Percentiles rank a stretch among this genome's conserved stretches.
Evolutionary conservation across 2,329 filamentous ascomycete species (phyloP).

Genomic region (Colletotrichum australisinense): DNA sequence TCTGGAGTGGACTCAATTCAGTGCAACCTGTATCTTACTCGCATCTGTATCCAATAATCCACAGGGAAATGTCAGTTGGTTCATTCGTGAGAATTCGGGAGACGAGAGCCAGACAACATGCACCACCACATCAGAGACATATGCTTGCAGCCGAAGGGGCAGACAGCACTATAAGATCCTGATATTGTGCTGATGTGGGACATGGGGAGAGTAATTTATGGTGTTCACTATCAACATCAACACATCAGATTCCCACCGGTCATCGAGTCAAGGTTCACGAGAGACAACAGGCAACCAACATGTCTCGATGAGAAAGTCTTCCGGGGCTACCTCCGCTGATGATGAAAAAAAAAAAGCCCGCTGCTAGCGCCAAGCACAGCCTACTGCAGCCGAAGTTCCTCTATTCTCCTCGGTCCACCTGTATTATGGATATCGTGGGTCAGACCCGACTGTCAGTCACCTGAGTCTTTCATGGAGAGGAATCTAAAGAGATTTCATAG

Average conservation of each 20-base stretch:
- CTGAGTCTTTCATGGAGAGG: neutral
- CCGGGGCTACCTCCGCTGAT: neutral
- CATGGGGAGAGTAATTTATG: neutral
- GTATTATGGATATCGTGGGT: constrained; percentile 3
- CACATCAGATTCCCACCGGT: neutral
- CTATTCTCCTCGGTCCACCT: neutral
- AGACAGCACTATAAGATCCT: neutral
- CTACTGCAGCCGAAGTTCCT: constrained; percentile 1
- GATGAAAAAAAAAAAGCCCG: neutral
- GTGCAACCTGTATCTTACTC: neutral
- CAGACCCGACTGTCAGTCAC: neutral
- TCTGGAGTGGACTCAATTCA: neutral
- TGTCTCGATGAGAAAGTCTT: neutral
- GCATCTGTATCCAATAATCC: neutral
- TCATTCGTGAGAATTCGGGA: neutral
- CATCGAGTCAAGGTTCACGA: neutral
- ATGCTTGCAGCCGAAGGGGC: neutral
- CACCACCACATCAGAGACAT: neutral
- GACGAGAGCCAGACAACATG: neutral
- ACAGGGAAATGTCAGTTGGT: neutral
- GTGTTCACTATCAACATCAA: neutral
- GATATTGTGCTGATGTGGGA: neutral
- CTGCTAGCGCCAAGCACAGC: neutral
- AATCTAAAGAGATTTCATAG: neutral
- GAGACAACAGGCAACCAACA: neutral